These are phyloP conservation scores for Nephelium lappaceum DNA, from an alignment of 345 rosid species.

Conservation along the genomic window DNA sequence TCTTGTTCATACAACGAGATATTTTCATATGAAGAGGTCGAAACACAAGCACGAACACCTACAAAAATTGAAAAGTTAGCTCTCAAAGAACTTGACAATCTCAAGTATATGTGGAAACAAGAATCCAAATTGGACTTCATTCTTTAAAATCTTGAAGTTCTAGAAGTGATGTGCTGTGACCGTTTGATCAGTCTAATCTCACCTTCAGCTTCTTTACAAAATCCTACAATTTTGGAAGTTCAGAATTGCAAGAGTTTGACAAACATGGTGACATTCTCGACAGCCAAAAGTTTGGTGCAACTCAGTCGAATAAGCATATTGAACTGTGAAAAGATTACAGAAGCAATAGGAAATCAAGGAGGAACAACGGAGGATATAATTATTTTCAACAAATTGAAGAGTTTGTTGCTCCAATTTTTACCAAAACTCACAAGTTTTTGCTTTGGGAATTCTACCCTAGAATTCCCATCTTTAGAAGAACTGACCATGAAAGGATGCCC, in stretches of 20 bases:
- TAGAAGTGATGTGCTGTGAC: not conserved
- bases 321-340: not conserved
- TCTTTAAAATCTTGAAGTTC: conserved; percentile 10
- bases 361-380: not conserved
- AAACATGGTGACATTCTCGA: conserved; percentile 9
- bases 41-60: too few species aligned
- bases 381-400: too few species aligned
- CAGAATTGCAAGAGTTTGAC: not conserved
- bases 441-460: too few species aligned
- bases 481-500: too few species aligned
- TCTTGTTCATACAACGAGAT: too few species aligned
- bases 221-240: not conserved
- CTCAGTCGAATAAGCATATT: accelerated
- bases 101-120: conserved; percentile 9
- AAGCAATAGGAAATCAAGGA: not conserved
- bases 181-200: not conserved
- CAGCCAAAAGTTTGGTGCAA: conserved; percentile 4
- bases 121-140: too few species aligned
- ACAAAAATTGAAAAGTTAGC: not conserved
- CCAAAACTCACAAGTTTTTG: too few species aligned
- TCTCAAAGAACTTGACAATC: accelerated
- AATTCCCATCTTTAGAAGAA: too few species aligned
- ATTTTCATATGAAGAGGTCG: not conserved
- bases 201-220: conserved; percentile 4
- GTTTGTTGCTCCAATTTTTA: too few species aligned